Base-by-base conservation (phyloP, 2,329 filamentous ascomycete genomes). In the Didymella pomorum region DNA sequence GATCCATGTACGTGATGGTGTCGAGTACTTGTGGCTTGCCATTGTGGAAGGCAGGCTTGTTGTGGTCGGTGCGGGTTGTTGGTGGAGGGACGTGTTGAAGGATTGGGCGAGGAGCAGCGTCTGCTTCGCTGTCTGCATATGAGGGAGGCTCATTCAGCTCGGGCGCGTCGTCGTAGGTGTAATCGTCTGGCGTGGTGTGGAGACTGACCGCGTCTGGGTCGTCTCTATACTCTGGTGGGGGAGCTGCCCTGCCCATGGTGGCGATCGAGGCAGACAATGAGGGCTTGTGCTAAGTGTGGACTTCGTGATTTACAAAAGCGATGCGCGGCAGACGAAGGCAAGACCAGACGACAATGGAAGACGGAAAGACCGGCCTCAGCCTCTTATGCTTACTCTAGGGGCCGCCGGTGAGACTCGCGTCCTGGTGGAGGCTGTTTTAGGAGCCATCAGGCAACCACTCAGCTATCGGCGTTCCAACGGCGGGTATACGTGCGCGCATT, bases 141-240 rank as follows among this genome's bases (percentile, higher is more conserved):
- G 76, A 73, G 2, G 76, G 76, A 2, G 76, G 76, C 4, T 23
- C 69, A 11, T 56, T 63, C 23, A 70, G 66, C 23, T 76, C 72
- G n/a, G 73, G 72, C 1, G 71, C 73, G 57, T 78, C 76, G 44
- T 73, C 69, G 57, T 78, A 77, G 11, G 62, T 57, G 60, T 77
- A 77, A 53, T 74, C 75, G 43, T 74, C 72, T 18, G 71, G 76
- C 9, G 74, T 77, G 12, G 76, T 78, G 54, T 77, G 75, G 5
- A 79, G 69, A 2, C 76, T 78, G 1, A 78, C 67, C 9, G 76
- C 71, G 42, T 79, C 76, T 0, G 71, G 72, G 50, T 78, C 76
- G 60, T 78, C 75, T 41, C 72, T 68, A 51, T 76, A 78, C 39
- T 55, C 58, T 29, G 59, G 56, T 20, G 67, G 44, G 21, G 64